Base-by-base conservation (phyloP, 768 basidiomycete genomes). In the Lenzites betulinus region DNA sequence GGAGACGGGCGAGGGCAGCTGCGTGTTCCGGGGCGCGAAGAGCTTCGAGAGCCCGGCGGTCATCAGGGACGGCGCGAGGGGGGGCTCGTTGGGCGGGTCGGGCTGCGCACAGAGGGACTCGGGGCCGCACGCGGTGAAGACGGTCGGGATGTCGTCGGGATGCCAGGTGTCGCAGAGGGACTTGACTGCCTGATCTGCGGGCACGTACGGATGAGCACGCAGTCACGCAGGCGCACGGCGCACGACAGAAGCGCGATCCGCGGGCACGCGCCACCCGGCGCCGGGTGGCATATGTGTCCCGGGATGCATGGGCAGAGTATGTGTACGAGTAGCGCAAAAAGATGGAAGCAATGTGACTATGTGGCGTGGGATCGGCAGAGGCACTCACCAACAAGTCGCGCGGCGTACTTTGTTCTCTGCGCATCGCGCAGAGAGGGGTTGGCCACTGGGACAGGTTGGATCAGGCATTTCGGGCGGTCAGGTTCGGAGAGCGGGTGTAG, bases 91-190 rank as follows among this genome's bases (percentile, higher is more conserved):
- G 60, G 51, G 69, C 66, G 56, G 63, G 66, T 65, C 67, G 71
- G 63, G 58, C 75, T 59, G 65, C 54, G 65, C 64, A 62, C 53
- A 62, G 3, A 55, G 61, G 1, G 57, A 52, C 52, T 54, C 64
- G 54, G 59, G 58, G 35, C 39, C 61, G 57, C 64, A 55, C 18
- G 48, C 61, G 43, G 44, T 58, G 70, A 85, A 91, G 16, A 81
- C 79, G 25, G 69, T 49, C 1, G 91, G 90, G 26, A 92, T 87
- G 67, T 90, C 85, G 68, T 91, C 85, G 1, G 86, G 85, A 38
- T 80, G 86, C 91, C 91, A 93, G 73, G 90, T 88, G 65, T 92
- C 89, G 69, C 82, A 85, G 55, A 93, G 73, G 3, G 84, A 86
- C 67, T 86, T 88, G 60, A 92, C 85, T 39, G 90, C 85, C 83